phyloP scores from a whole-genome alignment of 108 stramenopile species.

The Fragilariopsis cylindrus region DNA sequence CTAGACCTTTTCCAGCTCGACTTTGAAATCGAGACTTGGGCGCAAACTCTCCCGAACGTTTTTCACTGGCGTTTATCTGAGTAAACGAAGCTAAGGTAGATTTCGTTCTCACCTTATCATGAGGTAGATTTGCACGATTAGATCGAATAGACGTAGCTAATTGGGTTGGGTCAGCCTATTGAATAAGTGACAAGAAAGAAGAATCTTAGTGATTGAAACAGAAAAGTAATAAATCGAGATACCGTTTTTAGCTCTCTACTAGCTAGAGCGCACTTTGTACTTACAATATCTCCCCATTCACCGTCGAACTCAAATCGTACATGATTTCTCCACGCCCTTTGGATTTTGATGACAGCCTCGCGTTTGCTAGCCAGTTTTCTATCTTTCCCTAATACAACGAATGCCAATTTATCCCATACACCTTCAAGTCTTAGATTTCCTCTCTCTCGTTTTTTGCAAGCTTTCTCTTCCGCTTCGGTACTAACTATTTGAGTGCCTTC shows the following conservation, averaged over 20 bases:
- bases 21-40: conserved; percentile 30
- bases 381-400: not conserved
- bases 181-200: no score
- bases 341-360: conserved; percentile 44
- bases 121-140: not conserved
- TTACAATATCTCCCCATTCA: not conserved
- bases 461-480: not conserved
- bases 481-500: not conserved
- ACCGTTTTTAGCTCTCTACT: no score
- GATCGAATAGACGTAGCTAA: no score
- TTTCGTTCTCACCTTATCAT: not conserved
- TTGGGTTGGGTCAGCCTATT: no score
- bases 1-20: conserved; percentile 29
- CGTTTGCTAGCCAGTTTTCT: not conserved
- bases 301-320: conserved; percentile 10
- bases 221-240: no score
- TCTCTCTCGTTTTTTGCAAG: not conserved
- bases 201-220: no score
- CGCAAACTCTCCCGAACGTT: not conserved
- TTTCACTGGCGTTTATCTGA: conserved; percentile 1
- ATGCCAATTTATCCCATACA: not conserved
- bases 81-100: conserved; percentile 9
- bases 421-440: not conserved
- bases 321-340: conserved; percentile 42
- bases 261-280: no score